Percentiles rank a stretch among this genome's conserved stretches.
These are phyloP conservation scores for Bipolaris gigantea DNA, from an alignment of 2,329 filamentous ascomycete species.

Conservation along the genomic window DNA sequence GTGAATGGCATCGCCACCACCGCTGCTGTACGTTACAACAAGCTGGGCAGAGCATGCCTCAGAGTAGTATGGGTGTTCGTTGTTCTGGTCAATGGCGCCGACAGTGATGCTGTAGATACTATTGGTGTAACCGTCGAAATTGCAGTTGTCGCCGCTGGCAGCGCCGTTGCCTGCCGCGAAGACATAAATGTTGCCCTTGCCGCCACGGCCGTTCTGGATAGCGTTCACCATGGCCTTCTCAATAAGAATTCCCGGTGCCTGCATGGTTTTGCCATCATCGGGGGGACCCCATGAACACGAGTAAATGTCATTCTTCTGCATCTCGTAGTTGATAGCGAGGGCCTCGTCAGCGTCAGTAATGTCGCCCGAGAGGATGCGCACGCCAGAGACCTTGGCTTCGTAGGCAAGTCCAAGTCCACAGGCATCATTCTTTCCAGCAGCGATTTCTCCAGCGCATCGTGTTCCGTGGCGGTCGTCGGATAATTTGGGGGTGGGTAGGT, in stretches of 20 bases:
- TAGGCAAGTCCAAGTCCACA: conserved; percentile 97
- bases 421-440: conserved; percentile 86
- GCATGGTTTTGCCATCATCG: conserved; percentile 92
- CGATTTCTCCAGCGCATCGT: conserved; percentile 90
- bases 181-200: conserved; percentile 88
- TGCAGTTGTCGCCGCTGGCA: conserved; percentile 87
- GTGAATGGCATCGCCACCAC: conserved; percentile 84
- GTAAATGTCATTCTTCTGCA: conserved; percentile 91
- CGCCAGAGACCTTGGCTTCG: conserved; percentile 83
- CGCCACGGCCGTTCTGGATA: conserved; percentile 80
- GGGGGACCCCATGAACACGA: conserved; percentile 98
- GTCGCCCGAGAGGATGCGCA: conserved; percentile 87
- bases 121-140: conserved; percentile 99
- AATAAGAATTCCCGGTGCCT: conserved; percentile 86
- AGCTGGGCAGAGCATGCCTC: conserved; percentile 94
- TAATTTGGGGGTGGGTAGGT: conserved; percentile 79
- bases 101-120: conserved; percentile 99
- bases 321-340: conserved; percentile 87
- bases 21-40: conserved; percentile 95
- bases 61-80: conserved; percentile 91
- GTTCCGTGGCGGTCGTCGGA: conserved; percentile 89
- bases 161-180: conserved; percentile 97
- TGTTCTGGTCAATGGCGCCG: conserved; percentile 84
- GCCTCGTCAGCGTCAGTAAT: conserved; percentile 95
- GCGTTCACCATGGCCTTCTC: conserved; percentile 88